Evolutionary conservation across 2,329 filamentous ascomycete genomes (phyloP).

Genomic region (Beauveria varroae): DNA sequence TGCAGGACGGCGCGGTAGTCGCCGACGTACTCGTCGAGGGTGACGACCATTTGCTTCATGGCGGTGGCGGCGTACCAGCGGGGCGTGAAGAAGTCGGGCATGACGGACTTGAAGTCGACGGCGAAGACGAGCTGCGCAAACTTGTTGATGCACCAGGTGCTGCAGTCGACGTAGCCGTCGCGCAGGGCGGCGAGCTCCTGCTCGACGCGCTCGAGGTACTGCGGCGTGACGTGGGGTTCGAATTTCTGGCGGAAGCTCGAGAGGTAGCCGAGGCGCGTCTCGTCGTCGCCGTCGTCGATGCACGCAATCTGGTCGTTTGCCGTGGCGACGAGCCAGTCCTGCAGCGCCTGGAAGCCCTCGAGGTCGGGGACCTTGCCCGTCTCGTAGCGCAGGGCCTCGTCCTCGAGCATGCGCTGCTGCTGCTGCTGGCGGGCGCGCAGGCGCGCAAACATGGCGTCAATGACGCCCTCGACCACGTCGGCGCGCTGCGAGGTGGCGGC

Average conservation of each 20-base stretch:
- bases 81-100: conserved; percentile 84
- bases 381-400: conserved; percentile 73
- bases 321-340: conserved; percentile 94
- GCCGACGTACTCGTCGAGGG: conserved; percentile 87
- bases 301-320: conserved; percentile 98
- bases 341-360: conserved; percentile 67
- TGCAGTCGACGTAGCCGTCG: conserved; percentile 91
- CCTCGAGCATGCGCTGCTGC: conserved; percentile 83
- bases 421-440: conserved; percentile 74
- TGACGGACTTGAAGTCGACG: conserved; percentile 78
- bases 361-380: conserved; percentile 43
- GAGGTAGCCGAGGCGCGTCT: conserved; percentile 70
- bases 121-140: conserved; percentile 84
- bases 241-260: conserved; percentile 80
- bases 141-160: conserved; percentile 82
- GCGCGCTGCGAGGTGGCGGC: conserved; percentile 77
- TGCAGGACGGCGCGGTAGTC: conserved; percentile 84
- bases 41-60: conserved; percentile 90
- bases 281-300: conserved; percentile 84
- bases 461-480: conserved; percentile 89
- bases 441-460: conserved; percentile 90
- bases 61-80: conserved; percentile 81
- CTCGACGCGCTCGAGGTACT: conserved; percentile 69
- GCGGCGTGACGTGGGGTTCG: conserved; percentile 69
- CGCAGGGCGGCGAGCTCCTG: conserved; percentile 67